Conservation (phyloP, 2,329 filamentous ascomycete species). For the Fusarium xylarioides region DNA sequence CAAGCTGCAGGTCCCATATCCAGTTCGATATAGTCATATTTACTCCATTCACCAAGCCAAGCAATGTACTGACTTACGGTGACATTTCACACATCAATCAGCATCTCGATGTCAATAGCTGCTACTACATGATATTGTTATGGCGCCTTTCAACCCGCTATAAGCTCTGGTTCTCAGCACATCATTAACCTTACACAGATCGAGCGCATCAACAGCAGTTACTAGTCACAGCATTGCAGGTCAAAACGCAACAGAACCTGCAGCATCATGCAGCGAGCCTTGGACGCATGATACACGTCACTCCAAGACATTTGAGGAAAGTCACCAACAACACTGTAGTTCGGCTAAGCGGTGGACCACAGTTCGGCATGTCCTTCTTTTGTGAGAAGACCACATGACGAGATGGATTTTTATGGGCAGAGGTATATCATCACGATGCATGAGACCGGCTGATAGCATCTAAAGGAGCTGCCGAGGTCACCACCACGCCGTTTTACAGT, state of each 20-base stretch:
- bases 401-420: not conserved
- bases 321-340: not conserved
- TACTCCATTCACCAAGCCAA: not conserved
- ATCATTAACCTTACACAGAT: not conserved
- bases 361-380: not conserved
- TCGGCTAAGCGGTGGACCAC: conserved; percentile 26
- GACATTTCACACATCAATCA: not conserved
- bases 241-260: not conserved
- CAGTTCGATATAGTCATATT: not conserved
- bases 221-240: not conserved
- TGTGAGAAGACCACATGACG: conserved; percentile 1
- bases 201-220: not conserved
- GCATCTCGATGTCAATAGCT: not conserved
- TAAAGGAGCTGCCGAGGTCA: not conserved
- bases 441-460: not conserved
- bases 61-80: not conserved
- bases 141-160: not conserved
- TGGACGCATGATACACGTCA: conserved; percentile 4
- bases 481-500: not conserved
- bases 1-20: not conserved
- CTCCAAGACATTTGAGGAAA: conserved; percentile 10
- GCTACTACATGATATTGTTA: not conserved
- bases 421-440: not conserved
- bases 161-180: not conserved
- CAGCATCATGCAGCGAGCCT: conserved; percentile 15